A percentile compares a stretch with the other conserved stretches of the same genome.
Conservation (phyloP, 306 rosid genomes). For the Medicago arabica region DNA sequence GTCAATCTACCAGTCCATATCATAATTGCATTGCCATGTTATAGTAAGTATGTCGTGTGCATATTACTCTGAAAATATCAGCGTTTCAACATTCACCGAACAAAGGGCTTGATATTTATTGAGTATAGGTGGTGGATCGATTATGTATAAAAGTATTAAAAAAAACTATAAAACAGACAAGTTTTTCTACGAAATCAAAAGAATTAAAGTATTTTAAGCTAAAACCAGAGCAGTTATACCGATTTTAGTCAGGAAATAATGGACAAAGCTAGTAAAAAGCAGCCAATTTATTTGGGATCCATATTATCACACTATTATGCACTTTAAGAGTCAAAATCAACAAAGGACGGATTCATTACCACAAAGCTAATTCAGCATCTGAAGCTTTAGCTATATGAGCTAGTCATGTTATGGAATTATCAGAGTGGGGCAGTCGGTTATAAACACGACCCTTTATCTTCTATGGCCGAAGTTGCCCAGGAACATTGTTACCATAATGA, state of each 20-base stretch:
- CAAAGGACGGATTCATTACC: not conserved
- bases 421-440: not conserved
- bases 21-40: not conserved
- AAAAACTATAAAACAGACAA: not conserved
- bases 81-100: not conserved
- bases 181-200: not conserved
- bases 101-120: not conserved
- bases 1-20: not conserved
- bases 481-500: not conserved
- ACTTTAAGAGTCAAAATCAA: not conserved
- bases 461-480: not conserved
- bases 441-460: not conserved
- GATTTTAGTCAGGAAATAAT: not conserved
- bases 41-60: not conserved
- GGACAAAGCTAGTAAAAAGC: not conserved
- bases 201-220: not conserved
- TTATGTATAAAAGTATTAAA: not conserved
- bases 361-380: not conserved
- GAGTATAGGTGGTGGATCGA: not conserved
- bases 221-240: constrained; percentile 1
- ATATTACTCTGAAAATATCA: not conserved
- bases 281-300: not conserved
- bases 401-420: not conserved
- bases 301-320: not conserved
- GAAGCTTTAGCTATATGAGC: not conserved